Evolutionary conservation across 2,329 filamentous ascomycete species (phyloP).

Genomic region (Paraphoma sp.): DNA sequence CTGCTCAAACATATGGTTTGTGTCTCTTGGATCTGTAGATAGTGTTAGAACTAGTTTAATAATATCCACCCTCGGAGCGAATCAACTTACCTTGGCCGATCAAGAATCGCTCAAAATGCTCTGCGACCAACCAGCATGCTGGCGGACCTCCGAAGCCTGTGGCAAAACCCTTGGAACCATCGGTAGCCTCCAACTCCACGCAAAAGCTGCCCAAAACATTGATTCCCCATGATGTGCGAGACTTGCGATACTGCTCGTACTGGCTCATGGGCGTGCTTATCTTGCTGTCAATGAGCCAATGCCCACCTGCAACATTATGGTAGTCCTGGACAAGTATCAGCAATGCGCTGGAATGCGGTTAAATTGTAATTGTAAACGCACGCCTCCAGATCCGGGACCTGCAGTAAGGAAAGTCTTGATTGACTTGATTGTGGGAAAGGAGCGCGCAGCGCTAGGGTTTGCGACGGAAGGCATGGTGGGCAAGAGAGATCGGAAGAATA

Average conservation of each 20-base stretch:
- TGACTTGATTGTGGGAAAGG: slow-evolving; percentile 78
- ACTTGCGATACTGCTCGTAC: slow-evolving; percentile 87
- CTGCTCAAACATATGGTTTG: slow-evolving; percentile 90
- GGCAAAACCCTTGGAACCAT: slow-evolving; percentile 92
- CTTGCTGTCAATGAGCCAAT: slow-evolving; percentile 87
- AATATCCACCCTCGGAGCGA: not conserved
- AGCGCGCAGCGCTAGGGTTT: slow-evolving; percentile 45
- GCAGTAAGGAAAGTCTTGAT: slow-evolving; percentile 75
- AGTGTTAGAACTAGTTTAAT: not conserved
- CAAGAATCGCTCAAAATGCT: slow-evolving; percentile 92
- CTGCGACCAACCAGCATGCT: slow-evolving; percentile 90
- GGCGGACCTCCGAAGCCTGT: slow-evolving; percentile 94
- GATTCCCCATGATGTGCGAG: slow-evolving; percentile 92
- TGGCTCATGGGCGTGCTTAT: slow-evolving; percentile 92
- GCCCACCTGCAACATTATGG: slow-evolving; percentile 80
- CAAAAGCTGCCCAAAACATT: slow-evolving; percentile 93
- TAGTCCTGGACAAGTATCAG: slow-evolving; percentile 65
- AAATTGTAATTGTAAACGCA: not conserved
- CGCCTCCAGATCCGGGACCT: slow-evolving; percentile 58
- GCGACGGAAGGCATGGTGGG: slow-evolving; percentile 37
- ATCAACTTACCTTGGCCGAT: slow-evolving; percentile 69
- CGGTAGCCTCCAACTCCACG: slow-evolving; percentile 84
- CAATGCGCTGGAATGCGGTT: not conserved
- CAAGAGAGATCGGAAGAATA: slow-evolving; percentile 4
- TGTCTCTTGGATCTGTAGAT: slow-evolving; percentile 79